Conservation (phyloP, 208 protist genomes). For the Wallacemonas rigidus region DNA sequence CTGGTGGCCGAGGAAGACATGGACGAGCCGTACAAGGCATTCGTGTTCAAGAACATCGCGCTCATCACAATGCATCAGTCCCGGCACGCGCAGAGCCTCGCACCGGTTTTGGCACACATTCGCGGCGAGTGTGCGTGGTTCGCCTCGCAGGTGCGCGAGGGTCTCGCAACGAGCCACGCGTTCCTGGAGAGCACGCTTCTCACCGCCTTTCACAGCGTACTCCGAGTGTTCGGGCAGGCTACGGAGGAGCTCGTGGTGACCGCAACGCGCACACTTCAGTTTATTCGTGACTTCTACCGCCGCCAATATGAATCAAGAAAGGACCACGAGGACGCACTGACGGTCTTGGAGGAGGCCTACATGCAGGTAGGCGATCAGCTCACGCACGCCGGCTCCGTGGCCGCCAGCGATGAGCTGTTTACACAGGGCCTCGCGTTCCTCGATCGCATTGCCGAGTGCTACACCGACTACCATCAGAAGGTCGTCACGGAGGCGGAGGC, state of each 20-base stretch:
- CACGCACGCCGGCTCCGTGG: conserved; percentile 42
- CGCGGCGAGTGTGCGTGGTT: conserved; percentile 71
- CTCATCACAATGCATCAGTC: conserved; percentile 29
- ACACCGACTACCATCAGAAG: conserved; percentile 60
- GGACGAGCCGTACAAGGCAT: conserved; percentile 41
- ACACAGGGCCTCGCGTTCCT: conserved; percentile 54
- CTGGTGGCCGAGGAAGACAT: conserved; percentile 28
- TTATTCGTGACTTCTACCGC: conserved; percentile 56
- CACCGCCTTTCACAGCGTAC: conserved; percentile 46
- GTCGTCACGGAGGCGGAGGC: conserved; percentile 35
- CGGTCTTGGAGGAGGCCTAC: conserved; percentile 55
- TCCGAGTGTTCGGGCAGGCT: conserved; percentile 57
- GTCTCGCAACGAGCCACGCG: conserved; percentile 42
- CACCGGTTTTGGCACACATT: conserved; percentile 39
- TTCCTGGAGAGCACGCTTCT: conserved; percentile 47
- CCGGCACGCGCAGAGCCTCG: conserved; percentile 19
- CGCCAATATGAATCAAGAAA: conserved; percentile 53
- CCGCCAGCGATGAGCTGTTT: conserved; percentile 62
- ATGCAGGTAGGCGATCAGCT: conserved; percentile 36
- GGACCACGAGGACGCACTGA: conserved; percentile 67
- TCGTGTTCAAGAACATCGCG: conserved; percentile 26
- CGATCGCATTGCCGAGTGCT: conserved; percentile 52
- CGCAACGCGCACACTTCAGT: conserved; percentile 34
- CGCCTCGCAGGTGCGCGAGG: conserved; percentile 30
- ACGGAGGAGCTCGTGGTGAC: conserved; percentile 55